Conservation (phyloP, 768 basidiomycete genomes). For the Tricholoma matsutake region DNA sequence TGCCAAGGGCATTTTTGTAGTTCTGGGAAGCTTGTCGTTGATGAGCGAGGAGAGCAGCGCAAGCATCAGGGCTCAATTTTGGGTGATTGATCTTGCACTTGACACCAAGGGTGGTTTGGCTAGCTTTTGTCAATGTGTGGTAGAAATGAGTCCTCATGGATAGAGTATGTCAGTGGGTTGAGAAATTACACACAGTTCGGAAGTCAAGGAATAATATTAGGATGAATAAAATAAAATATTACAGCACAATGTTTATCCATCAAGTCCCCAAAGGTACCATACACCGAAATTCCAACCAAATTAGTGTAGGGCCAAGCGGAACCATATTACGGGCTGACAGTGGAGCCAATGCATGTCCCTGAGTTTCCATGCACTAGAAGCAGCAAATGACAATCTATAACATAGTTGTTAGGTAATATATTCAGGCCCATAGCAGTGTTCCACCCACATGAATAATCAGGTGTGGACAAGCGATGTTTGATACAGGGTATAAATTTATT, state of each 20-base stretch:
- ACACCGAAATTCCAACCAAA: background rate
- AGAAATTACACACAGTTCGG: background rate
- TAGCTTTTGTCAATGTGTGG: background rate
- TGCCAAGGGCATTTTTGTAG: background rate
- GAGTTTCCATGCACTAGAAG: background rate
- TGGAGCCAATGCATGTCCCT: background rate
- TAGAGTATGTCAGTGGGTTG: background rate
- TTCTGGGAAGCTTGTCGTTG: background rate
- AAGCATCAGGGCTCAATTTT: background rate
- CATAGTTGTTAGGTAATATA: background rate
- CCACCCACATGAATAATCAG: background rate
- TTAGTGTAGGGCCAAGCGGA: background rate
- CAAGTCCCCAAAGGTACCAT: background rate
- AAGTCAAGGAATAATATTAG: background rate
- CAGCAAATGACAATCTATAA: background rate
- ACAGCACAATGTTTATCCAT: background rate
- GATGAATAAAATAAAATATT: background rate
- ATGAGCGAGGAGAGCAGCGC: background rate
- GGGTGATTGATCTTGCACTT: background rate
- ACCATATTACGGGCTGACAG: background rate
- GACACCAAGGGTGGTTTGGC: background rate
- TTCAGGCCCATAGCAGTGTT: background rate
- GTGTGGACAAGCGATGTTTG: background rate
- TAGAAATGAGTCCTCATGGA: conserved; percentile 1
- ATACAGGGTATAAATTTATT: background rate